These are phyloP conservation scores for Ophiostoma tasmaniense DNA, from an alignment of 2,329 filamentous ascomycete genomes.

Conservation along the genomic window DNA sequence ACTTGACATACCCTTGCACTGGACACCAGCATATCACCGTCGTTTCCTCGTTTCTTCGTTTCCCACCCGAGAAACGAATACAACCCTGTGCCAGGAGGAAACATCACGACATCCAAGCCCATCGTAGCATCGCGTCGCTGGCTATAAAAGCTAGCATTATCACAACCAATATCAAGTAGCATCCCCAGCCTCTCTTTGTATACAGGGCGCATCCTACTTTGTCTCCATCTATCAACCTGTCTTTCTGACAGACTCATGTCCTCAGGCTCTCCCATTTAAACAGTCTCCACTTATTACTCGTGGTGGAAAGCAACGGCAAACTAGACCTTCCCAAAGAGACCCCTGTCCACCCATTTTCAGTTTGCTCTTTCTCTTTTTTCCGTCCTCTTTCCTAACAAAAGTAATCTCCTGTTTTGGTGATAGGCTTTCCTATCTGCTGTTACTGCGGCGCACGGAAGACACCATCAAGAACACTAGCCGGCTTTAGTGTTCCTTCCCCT, in stretches of 20 bases:
- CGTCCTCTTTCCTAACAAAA: too few species aligned
- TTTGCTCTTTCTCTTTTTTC: not conserved
- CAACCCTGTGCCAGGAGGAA: not conserved
- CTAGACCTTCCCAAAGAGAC: not conserved
- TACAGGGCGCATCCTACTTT: too few species aligned
- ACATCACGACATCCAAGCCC: not conserved
- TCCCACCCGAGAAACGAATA: not conserved
- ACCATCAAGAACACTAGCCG: not conserved
- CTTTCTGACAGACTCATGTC: not conserved
- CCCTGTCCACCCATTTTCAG: not conserved
- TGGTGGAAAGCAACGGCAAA: not conserved
- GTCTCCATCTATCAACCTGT: not conserved
- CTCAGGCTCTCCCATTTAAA: not conserved
- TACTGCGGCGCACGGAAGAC: not conserved
- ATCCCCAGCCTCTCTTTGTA: not conserved
- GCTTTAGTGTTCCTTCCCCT: not conserved
- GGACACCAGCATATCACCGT: not conserved
- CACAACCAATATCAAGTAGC: not conserved
- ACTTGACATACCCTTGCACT: not conserved
- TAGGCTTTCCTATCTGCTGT: not conserved
- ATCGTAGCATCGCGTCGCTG: not conserved
- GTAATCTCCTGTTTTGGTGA: not conserved
- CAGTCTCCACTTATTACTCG: not conserved
- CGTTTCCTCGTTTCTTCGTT: not conserved
- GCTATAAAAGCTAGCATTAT: not conserved